Evolutionary conservation across 2,329 filamentous ascomycete genomes (phyloP).

Genomic region (Colletotrichum sp.): DNA sequence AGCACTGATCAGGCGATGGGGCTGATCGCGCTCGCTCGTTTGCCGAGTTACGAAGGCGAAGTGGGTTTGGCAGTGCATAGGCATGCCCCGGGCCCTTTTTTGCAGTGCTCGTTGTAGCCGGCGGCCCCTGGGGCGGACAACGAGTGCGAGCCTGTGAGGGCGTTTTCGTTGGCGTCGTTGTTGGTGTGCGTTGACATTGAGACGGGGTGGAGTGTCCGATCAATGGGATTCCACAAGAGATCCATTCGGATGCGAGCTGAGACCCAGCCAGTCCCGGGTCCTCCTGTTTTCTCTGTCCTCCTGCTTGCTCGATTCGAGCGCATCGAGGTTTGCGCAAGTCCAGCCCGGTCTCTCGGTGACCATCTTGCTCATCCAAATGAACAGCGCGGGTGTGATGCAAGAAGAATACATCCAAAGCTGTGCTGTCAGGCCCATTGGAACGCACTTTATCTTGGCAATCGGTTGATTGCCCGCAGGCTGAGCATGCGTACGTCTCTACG

Average conservation of each 20-base stretch:
- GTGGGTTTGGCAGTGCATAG: not conserved
- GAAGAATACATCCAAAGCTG: constrained; percentile 4
- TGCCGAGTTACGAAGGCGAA: constrained; percentile 18
- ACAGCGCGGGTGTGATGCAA: not conserved
- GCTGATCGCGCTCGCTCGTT: constrained; percentile 18
- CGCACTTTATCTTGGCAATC: not conserved
- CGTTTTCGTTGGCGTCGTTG: not conserved
- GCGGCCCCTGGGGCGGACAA: not conserved
- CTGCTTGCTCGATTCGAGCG: not conserved
- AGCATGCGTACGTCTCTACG: not conserved
- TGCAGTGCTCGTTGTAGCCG: not conserved
- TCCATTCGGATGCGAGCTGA: constrained; percentile 5
- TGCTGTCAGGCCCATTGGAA: not conserved
- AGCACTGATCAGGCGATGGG: constrained; percentile 17
- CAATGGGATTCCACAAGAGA: not conserved
- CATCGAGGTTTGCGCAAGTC: not conserved
- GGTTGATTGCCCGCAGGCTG: not conserved
- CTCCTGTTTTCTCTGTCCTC: not conserved
- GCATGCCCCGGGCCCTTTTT: not conserved
- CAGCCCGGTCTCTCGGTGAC: not conserved
- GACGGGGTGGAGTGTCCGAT: not conserved
- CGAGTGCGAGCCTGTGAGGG: not conserved
- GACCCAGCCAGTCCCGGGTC: not conserved
- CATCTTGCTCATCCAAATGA: not conserved
- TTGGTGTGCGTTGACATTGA: not conserved